These are phyloP conservation scores for Lablab purpureus DNA, from an alignment of 306 rosid genomes.

Conservation along the genomic window DNA sequence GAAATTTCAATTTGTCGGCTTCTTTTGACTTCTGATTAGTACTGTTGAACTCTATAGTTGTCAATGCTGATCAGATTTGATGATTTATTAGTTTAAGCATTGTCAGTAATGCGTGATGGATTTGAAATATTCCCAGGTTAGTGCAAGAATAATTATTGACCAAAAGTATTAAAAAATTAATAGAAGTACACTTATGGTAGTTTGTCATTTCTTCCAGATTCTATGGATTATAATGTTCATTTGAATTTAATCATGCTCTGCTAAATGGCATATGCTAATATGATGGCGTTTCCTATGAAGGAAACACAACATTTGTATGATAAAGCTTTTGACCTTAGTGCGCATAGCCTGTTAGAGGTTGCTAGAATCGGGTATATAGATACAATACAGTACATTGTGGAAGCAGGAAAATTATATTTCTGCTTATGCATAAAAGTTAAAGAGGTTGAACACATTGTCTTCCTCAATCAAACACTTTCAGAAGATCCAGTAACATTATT, in stretches of 20 bases:
- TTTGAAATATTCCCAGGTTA: slow-evolving; percentile 52
- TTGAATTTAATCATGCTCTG: slow-evolving; percentile 49
- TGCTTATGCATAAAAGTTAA: slow-evolving; percentile 2
- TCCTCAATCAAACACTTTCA: background rate
- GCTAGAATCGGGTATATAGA: slow-evolving; percentile 19
- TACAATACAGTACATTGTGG: background rate
- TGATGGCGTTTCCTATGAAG: slow-evolving; percentile 55
- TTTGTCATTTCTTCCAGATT: slow-evolving; percentile 58
- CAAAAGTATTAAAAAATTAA: slow-evolving; percentile 37
- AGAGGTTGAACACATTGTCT: background rate
- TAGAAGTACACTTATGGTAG: slow-evolving; percentile 45
- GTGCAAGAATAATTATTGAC: slow-evolving; percentile 63
- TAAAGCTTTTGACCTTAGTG: slow-evolving; percentile 45
- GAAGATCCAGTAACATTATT: background rate
- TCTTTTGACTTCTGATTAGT: slow-evolving; percentile 36
- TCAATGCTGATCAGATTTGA: slow-evolving; percentile 38
- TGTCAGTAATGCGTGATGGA: slow-evolving; percentile 47
- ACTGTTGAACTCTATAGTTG: slow-evolving; percentile 45
- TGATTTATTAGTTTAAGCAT: slow-evolving; percentile 43
- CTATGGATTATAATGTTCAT: slow-evolving; percentile 47
- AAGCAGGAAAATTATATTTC: slow-evolving; percentile 10
- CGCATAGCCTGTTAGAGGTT: slow-evolving; percentile 31
- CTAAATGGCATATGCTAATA: slow-evolving; percentile 43
- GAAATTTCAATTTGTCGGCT: slow-evolving; percentile 46
- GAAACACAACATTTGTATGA: slow-evolving; percentile 51